Base-by-base conservation (phyloP, 2,329 filamentous ascomycete species). In the Ceratocystis alfenasii region DNA sequence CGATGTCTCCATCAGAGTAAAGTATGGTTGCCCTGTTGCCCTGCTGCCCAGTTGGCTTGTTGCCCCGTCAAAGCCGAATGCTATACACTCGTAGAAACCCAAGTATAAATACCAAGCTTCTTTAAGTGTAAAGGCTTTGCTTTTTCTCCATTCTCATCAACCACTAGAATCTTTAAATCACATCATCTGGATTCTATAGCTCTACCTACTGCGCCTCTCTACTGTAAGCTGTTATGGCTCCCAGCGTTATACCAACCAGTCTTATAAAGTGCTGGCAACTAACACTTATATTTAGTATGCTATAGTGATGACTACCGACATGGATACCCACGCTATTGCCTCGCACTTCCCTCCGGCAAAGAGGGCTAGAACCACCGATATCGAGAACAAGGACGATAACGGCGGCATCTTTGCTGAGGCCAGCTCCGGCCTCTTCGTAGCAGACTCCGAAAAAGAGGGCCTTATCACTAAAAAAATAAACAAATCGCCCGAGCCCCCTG, bases 321-420 rank as follows among this genome's bases (percentile, higher is more conserved):
- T 59, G 55, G 55, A 59, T 4, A 33, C 20, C 15, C 22, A 59
- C 55, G 12, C 55, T 33, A 17, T 30, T 15, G 15, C 17, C 55
- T n/a, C 30, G 55, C 55, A 59, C 30, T 59, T 59, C 28, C 55
- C 55, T 36, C 55, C 55, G 55, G 55, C 55, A 7, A 59, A 59
- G 55, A 30, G 55, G 4, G 55, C 30, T 7, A 59, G 17, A 25
- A 59, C 55, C 55, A 36, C 55, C 17, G 55, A 59, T 8, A 20
- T 33, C 17, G 28, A 25, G 8, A 25, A 33, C 17, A 30, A 10
- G 30, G 22, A 59, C 17, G 15, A 22, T 3, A 15, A 33, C 17
- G 55, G 12, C 6, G 30, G 17, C 7, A 30, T n/a, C 30, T 28
- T 36, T 36, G 17, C 55, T 4, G 17, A 36, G 15, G 12, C 55